These are phyloP conservation scores for Pleurotus sapidus DNA, from an alignment of 768 basidiomycete species.

Conservation along the genomic window DNA sequence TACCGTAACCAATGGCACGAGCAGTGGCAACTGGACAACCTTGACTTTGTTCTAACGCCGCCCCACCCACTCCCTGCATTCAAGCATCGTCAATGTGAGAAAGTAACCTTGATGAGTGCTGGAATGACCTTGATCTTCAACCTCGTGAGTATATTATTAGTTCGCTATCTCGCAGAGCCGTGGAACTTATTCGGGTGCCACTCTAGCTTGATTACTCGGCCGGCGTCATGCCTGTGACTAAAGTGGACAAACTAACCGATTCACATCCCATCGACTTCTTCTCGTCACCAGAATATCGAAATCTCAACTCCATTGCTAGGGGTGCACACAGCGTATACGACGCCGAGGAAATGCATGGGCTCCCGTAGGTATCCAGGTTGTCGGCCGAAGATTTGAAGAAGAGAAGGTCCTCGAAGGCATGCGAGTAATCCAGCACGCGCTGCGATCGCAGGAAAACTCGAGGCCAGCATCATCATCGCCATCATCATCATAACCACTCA, in stretches of 20 bases:
- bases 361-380: conserved; percentile 65
- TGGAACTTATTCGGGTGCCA: neutral
- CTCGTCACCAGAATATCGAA: conserved; percentile 25
- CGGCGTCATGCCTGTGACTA: conserved; percentile 59
- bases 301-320: conserved; percentile 31
- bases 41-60: conserved; percentile 1
- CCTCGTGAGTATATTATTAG: conserved; percentile 38
- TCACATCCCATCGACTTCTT: conserved; percentile 30
- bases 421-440: conserved; percentile 45
- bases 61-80: conserved; percentile 63
- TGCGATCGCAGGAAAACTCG: conserved; percentile 16
- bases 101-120: conserved; percentile 55
- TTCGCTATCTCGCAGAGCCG: neutral
- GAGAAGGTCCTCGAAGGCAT: conserved; percentile 73
- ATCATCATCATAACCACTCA: neutral
- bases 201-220: conserved; percentile 51
- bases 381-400: conserved; percentile 63
- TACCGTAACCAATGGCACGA: conserved; percentile 28
- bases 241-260: conserved; percentile 39
- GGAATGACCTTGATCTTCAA: conserved; percentile 70
- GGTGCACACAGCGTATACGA: conserved; percentile 52
- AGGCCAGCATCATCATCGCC: neutral
- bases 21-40: conserved; percentile 27
- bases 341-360: conserved; percentile 59
- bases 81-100: conserved; percentile 46